Evolutionary conservation across 495 filamentous ascomycete genomes (phyloP).

Genomic region (Podospora tetraspora): DNA sequence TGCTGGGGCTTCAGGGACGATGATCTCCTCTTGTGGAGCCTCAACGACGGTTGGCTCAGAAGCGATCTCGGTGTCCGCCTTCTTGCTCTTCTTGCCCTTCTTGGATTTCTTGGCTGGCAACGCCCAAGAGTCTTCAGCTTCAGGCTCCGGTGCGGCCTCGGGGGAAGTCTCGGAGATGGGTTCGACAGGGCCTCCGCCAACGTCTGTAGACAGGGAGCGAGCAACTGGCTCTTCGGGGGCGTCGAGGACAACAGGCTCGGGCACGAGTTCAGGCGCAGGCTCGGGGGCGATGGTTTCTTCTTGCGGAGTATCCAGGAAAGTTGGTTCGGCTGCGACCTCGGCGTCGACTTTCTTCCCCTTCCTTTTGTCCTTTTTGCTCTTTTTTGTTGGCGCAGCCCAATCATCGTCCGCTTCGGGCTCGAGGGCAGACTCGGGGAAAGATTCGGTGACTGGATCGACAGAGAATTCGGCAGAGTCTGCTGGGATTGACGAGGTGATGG

Average conservation of each 20-base stretch:
- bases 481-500: background rate
- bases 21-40: background rate
- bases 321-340: background rate
- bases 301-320: background rate
- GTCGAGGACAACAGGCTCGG: conserved; percentile 8
- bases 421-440: background rate
- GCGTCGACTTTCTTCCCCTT: background rate
- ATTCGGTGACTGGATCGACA: background rate
- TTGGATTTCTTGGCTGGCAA: background rate
- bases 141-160: conserved; percentile 15
- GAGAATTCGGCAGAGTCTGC: background rate
- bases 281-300: background rate
- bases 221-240: background rate
- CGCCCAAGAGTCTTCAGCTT: background rate
- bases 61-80: background rate
- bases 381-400: background rate
- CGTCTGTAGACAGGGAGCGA: background rate
- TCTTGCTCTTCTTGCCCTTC: background rate
- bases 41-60: background rate
- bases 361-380: background rate
- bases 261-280: conserved; percentile 1
- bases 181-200: background rate
- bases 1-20: background rate
- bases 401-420: background rate
- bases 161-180: background rate